Evolutionary conservation across 148 eudicot species (phyloP).

Genomic region (Tetragonia tetragonoides): DNA sequence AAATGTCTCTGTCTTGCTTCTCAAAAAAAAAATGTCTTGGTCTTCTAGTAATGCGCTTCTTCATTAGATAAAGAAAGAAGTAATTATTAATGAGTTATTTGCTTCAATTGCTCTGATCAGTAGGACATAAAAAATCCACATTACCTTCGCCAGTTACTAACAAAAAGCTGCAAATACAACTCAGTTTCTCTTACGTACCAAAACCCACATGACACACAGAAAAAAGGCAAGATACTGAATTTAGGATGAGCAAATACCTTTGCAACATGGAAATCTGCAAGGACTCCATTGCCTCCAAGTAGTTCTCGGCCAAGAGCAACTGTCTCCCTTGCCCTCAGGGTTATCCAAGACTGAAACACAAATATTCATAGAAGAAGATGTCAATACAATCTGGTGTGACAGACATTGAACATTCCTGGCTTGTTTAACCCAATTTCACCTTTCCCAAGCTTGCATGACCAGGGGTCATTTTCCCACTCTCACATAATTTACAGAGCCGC

Average conservation of each 20-base stretch:
- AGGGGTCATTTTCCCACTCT: constrained; percentile 78
- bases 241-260: constrained; percentile 47
- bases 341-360: constrained; percentile 67
- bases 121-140: too few relatives aligned
- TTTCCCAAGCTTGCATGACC: constrained; percentile 94
- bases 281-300: constrained; percentile 92
- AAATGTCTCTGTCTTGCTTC: too few relatives aligned
- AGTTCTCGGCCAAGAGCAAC: constrained; percentile 81
- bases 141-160: background rate
- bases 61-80: too few relatives aligned
- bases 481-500: constrained; percentile 94
- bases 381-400: constrained; percentile 8
- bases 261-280: constrained; percentile 82
- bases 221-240: constrained; percentile 2
- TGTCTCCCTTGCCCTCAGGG: constrained; percentile 74
- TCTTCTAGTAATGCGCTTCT: too few relatives aligned
- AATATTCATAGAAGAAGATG: background rate
- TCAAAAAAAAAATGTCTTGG: too few relatives aligned
- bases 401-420: background rate
- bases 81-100: too few relatives aligned
- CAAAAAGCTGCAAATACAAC: background rate
- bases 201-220: constrained; percentile 6
- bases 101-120: too few relatives aligned
- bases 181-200: background rate
- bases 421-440: constrained; percentile 39